Base-by-base conservation (phyloP, 148 eudicot species). In the Chenopodium quinoa region DNA sequence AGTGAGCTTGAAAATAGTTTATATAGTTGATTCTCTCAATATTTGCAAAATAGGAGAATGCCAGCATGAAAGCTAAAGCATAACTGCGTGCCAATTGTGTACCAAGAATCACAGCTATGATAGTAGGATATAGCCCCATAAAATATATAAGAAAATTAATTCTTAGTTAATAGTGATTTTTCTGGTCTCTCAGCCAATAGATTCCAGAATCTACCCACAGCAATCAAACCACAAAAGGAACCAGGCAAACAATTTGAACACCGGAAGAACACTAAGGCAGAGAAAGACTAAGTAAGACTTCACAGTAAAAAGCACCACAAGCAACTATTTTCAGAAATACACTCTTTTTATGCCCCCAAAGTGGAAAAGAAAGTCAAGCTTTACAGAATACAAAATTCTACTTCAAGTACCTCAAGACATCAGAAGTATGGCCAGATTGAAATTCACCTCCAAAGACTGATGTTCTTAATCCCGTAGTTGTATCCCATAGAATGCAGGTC, bases 381-480 rank as follows among this genome's bases (percentile, higher is more conserved):
- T 22, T 3, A 79, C 29, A 47, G 58, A 70, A 71, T 68, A 68
- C 13, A 62, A 48, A 58, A 64, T 48, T 12, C 56, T 16, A 73
- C 44, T 40, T 31, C 52, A 82, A 81, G 75, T 90, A 93, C 99
- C 99, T 93, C 75, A 90, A 79, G 69, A 96, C 97, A 82, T 96
- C 99, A 83, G 91, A 91, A 83, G 95, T 93, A 84, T 93, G 99
- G 46, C 99, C 99, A 75, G 95, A 96, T 77, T 93, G 99, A 87
- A 91, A 93, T 90, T 96, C 99, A 76, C 99, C 99, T 81, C 99
- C 99, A 85, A 96, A 96, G 22, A 96, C 99, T 73, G 99, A 93
- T 31, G 99, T 90, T 80, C 97, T 88, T 44, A 96, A 89, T 34
- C 99, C 99, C 11, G 99, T 96, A 73, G 95, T 92, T 66, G 94